Conservation (phyloP, 176 grass and related monocot species). For the Hyparrhenia diplandra region DNA sequence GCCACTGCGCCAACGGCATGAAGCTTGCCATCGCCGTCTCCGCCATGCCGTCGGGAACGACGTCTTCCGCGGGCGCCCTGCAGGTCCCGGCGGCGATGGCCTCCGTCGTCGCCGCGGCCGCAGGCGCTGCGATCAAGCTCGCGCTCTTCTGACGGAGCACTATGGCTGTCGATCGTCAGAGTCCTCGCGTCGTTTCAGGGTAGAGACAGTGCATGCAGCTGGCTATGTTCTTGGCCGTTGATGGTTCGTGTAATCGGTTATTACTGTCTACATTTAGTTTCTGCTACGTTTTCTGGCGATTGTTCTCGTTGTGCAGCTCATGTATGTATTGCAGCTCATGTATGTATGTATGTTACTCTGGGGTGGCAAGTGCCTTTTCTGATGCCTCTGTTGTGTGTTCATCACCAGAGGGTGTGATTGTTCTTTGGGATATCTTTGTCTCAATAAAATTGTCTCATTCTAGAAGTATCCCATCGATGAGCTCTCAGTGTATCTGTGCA, state of each 20-base stretch:
- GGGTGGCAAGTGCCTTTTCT: not conserved
- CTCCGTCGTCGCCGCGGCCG: slow-evolving; percentile 14
- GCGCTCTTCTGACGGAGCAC: slow-evolving; percentile 33
- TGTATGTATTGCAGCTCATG: not conserved
- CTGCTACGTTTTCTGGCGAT: not conserved
- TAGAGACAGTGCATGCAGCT: slow-evolving; percentile 30
- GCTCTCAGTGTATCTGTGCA: not conserved
- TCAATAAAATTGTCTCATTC: not conserved
- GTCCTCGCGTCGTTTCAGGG: slow-evolving; percentile 10
- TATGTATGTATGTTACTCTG: not conserved
- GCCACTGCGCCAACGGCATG: slow-evolving; percentile 62
- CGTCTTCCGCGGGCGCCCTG: not conserved
- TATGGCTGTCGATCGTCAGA: not conserved
- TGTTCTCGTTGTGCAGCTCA: not conserved
- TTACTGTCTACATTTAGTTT: not conserved
- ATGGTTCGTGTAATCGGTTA: not conserved
- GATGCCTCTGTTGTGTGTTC: not conserved
- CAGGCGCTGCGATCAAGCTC: slow-evolving; percentile 19
- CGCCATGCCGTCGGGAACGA: not conserved
- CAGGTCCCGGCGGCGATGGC: not conserved
- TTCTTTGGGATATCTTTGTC: not conserved
- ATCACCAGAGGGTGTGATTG: not conserved
- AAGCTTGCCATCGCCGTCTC: slow-evolving; percentile 59
- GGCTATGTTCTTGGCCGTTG: not conserved
- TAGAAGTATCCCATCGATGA: not conserved